Conservation (phyloP, 1,284 basidiomycete genomes). For the Apiotrichum laibachii region DNA sequence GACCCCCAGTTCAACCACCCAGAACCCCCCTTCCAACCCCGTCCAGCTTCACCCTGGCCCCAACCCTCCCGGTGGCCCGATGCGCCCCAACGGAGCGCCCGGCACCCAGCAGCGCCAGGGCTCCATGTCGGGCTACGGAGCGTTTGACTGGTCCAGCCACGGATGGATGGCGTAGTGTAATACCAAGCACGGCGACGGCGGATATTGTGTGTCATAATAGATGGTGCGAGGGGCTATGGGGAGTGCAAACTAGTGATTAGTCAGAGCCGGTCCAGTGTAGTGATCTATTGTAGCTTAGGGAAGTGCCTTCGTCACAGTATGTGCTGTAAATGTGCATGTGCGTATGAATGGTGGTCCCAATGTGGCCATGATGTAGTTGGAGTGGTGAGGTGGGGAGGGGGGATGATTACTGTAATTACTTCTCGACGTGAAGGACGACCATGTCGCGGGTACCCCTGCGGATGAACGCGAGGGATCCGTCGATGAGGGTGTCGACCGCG, state of each 20-base stretch:
- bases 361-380: neutral
- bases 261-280: neutral
- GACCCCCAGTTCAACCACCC: neutral
- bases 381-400: neutral
- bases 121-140: constrained; percentile 23
- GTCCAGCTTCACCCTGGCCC: neutral
- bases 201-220: neutral
- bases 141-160: constrained; percentile 26
- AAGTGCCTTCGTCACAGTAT: neutral
- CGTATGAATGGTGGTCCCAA: constrained; percentile 4
- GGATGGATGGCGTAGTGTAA: constrained; percentile 33
- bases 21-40: neutral
- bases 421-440: constrained; percentile 58
- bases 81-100: constrained; percentile 1
- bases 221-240: neutral
- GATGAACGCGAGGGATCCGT: constrained; percentile 64
- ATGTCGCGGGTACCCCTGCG: constrained; percentile 73
- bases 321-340: constrained; percentile 2
- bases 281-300: constrained; percentile 6
- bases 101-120: constrained; percentile 16
- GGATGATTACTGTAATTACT: neutral
- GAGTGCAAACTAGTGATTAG: neutral
- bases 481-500: constrained; percentile 59
- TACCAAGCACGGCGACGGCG: neutral
- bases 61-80: neutral